Percentiles rank a stretch among this genome's conserved stretches.
Conservation (phyloP, 75 land plant genomes). For the Ceratopteris richardii region DNA sequence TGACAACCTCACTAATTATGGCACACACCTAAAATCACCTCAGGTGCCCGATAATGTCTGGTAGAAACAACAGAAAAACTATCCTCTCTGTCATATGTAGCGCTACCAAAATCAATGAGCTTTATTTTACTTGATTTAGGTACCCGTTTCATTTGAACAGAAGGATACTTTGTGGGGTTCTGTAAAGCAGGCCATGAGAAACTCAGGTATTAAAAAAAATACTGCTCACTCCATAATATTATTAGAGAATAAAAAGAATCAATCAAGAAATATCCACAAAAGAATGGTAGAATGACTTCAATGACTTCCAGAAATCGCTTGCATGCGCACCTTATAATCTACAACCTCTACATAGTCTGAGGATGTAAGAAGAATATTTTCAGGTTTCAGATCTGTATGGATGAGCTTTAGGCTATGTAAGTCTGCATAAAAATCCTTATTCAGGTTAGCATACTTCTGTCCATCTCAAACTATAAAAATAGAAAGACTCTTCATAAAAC, state of each 20-base stretch:
- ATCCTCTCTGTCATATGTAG: slow-evolving; percentile 61
- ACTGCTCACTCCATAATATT: no score
- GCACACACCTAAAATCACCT: slow-evolving; percentile 74
- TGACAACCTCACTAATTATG: slow-evolving; percentile 1
- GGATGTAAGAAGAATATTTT: slow-evolving; percentile 83
- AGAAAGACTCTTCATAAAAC: no score
- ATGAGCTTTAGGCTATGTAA: slow-evolving; percentile 70
- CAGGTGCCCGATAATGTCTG: slow-evolving; percentile 95
- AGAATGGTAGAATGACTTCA: neutral
- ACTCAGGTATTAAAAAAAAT: no score
- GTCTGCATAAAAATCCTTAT: slow-evolving; percentile 24
- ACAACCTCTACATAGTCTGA: slow-evolving; percentile 56
- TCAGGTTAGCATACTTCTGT: neutral
- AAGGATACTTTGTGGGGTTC: neutral
- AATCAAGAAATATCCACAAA: neutral
- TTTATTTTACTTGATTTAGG: slow-evolving; percentile 92
- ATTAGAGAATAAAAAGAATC: no score
- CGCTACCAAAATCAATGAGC: slow-evolving; percentile 95
- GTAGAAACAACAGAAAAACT: slow-evolving; percentile 81
- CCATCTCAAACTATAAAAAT: neutral
- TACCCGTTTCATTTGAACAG: slow-evolving; percentile 20
- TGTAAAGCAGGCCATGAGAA: neutral
- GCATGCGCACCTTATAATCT: slow-evolving; percentile 35
- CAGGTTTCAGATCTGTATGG: slow-evolving; percentile 92
- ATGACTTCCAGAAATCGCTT: neutral